Base-by-base conservation (phyloP, 2,329 filamentous ascomycete species). In the Cytospora chrysosperma region DNA sequence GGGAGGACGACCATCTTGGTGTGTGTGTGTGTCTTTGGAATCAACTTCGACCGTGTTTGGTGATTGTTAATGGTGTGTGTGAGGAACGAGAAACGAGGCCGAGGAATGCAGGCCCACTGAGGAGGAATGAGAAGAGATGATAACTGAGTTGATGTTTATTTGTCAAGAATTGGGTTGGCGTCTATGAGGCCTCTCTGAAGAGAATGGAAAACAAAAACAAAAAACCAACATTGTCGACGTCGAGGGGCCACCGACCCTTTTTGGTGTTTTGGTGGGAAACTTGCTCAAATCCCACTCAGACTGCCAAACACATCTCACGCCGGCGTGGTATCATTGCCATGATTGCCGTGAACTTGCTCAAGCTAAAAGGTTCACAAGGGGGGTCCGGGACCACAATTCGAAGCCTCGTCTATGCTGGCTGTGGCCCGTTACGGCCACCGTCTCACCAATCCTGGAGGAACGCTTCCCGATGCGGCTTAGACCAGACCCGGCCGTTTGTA, bases 311-410 rank as follows among this genome's bases (percentile, higher is more conserved):
- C 10, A 13, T 19, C 32, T 13, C 50, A 30, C 19, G 43, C 19
- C n/a, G 43, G 32, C 43, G 21, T 47, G 24, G n/a, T 24, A 47
- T 47, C 9, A 32, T 32, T 34, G 12, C 32, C 15, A 13, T 34
- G 21, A 15, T 9, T 47, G 40, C 26, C 17, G 34, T 56, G 26
- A 65, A 65, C 63, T 65, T 65, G 63, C 63, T 65, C 63, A 65
- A 32, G 60, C 63, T 65, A 65, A 55, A 43, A 56, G 57, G n/a
- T 30, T 9, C 4, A 30, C 28, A 30, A 4, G 43, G 63, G 60
- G 63, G 60, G 37, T 56, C 21, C 9, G 30, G 28, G 27, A 59
- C 63, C 17, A 34, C 32, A 24, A 21, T n/a, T n/a, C n/a, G n/a
- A n/a, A n/a, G n/a, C n/a, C n/a, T n/a, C n/a, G n/a, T n/a, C n/a